Base-by-base conservation (phyloP, 2,329 filamentous ascomycete species). In the Arachnomyces sp. region DNA sequence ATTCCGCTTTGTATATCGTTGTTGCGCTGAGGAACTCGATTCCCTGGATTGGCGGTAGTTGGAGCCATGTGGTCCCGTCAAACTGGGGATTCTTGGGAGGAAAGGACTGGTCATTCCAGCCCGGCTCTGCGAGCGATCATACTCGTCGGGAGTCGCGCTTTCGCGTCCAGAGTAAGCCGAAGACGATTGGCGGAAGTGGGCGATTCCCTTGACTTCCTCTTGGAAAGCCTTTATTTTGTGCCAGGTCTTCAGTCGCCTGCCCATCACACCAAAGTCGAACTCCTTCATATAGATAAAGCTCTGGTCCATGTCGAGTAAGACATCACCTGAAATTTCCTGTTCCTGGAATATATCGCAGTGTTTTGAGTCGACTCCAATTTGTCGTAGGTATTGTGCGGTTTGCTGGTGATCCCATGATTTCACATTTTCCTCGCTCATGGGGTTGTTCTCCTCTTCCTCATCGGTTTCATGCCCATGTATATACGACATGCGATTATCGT, bases 341-440 rank as follows among this genome's bases (percentile, higher is more conserved):
- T 96, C 89, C 51, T 82, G 74, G 55, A 98, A 98, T 2, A 96
- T 85, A 49, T 94, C 83, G 57, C 92, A 98, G 52, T 96, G 90
- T 50, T 81, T 81, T 53, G 82, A 79, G 59, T 96, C 90, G 6
- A 96, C 83, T 5, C 88, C 89, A 3, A 79, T 70, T 2, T 84
- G 83, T 51, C 92, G 89, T 31, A 98, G 71, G 57, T 94, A 90
- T 54, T 93, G 86, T 25, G 90, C 86, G 14, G 95, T 90, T 45
- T 92, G 79, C 48, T 79, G 76, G 1, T 88, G 77, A 18, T 74
- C 78, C 92, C 92, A 98, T 2, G 68, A 62, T 53, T 81, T 76
- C 16, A 98, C 87, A 58, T 95, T 83, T 28, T 76, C 69, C 54
- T 79, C 73, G 2, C 71, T 83, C 50, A 87, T 80, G n/a, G 74